phyloP scores from a whole-genome alignment of 2,329 filamentous ascomycete genomes.

The Monilinia polystroma region DNA sequence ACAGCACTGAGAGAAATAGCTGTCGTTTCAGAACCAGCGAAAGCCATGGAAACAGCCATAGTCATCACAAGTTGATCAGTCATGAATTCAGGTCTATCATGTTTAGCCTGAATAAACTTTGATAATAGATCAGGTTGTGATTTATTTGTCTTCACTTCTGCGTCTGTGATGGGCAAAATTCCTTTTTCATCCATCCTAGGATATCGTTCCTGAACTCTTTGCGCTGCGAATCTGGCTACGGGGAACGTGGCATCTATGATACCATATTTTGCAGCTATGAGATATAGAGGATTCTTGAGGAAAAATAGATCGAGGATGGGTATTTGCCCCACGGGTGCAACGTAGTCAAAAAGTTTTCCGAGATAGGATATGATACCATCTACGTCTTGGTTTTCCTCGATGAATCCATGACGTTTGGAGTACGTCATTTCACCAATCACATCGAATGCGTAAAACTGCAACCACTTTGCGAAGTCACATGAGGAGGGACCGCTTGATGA shows the following conservation, averaged over 20 bases:
- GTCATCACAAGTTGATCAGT: conserved; percentile 66
- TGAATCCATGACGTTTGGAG: conserved; percentile 71
- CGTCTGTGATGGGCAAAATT: conserved; percentile 29
- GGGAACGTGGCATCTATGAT: conserved; percentile 68
- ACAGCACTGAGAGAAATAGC: conserved; percentile 70
- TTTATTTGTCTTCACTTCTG: conserved; percentile 24
- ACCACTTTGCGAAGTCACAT: conserved; percentile 69
- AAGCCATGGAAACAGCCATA: conserved; percentile 69
- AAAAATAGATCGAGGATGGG: conserved; percentile 68
- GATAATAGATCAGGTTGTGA: conserved; percentile 62
- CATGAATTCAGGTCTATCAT: conserved; percentile 70
- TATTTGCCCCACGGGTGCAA: conserved; percentile 73
- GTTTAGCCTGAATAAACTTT: conserved; percentile 69
- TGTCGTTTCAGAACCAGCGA: conserved; percentile 77
- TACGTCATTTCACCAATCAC: conserved; percentile 78
- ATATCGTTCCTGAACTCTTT: conserved; percentile 64
- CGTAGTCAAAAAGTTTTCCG: conserved; percentile 64
- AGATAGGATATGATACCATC: conserved; percentile 70
- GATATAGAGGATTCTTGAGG: conserved; percentile 72
- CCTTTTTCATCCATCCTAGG: conserved; percentile 25
- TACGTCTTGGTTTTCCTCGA: conserved; percentile 72
- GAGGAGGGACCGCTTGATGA: conserved; percentile 16
- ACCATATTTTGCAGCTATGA: conserved; percentile 66
- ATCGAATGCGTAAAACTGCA: conserved; percentile 81
- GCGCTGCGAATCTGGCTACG: conserved; percentile 69